Evolutionary conservation across 345 rosid genomes (phyloP).

Genomic region (Raphanus sativus): DNA sequence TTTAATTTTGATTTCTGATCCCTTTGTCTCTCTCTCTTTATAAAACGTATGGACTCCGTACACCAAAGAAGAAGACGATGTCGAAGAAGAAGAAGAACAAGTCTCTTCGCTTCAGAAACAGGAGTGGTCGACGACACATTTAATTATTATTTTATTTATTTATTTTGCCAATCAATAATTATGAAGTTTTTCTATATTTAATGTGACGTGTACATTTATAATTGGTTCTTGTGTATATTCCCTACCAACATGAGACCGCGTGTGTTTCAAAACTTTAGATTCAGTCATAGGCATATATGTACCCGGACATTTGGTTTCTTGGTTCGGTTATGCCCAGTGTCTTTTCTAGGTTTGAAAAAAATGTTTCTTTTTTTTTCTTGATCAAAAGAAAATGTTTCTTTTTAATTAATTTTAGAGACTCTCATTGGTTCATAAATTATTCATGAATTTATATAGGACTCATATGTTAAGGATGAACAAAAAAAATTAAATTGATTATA

Average conservation of each 20-base stretch:
- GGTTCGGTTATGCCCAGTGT: not conserved
- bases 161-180: not conserved
- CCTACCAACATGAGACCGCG: constrained; percentile 3
- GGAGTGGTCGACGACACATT: not conserved
- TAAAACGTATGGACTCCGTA: constrained; percentile 19
- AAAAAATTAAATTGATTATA: not conserved
- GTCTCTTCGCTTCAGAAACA: constrained; percentile 32
- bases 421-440: not conserved
- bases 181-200: not conserved
- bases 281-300: not conserved
- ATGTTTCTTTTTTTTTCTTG: not conserved
- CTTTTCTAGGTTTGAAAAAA: not conserved
- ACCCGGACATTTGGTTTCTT: not conserved
- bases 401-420: not conserved
- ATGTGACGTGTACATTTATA: constrained; percentile 2
- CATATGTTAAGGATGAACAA: not conserved
- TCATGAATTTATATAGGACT: not conserved
- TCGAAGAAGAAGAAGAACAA: constrained; percentile 15
- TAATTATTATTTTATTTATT: not conserved
- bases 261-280: not conserved
- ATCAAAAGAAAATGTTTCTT: not conserved
- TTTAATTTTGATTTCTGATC: not conserved
- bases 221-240: constrained; percentile 5
- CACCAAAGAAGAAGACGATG: constrained; percentile 10
- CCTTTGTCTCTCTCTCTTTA: not conserved